These are phyloP conservation scores for Ceratobasidium sp. DNA, from an alignment of 1,284 basidiomycete species.

Conservation along the genomic window DNA sequence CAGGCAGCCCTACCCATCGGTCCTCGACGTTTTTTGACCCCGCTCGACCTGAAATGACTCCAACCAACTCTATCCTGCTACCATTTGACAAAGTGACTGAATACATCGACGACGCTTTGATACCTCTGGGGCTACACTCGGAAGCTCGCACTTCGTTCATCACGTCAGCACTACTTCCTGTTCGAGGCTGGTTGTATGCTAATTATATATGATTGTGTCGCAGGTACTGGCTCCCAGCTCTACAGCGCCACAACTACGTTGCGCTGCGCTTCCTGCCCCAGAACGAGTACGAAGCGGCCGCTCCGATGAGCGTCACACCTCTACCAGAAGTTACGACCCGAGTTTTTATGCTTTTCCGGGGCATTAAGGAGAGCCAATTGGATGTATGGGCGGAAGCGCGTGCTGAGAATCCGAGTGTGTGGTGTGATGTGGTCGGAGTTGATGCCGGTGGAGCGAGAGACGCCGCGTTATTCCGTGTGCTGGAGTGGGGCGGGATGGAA, in stretches of 20 bases:
- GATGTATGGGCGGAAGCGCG: slow-evolving; percentile 50
- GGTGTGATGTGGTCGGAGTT: slow-evolving; percentile 52
- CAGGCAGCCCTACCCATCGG: background rate
- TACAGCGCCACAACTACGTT: slow-evolving; percentile 56
- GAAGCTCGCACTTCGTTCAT: slow-evolving; percentile 61
- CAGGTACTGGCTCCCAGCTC: slow-evolving; percentile 60
- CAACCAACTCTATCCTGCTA: slow-evolving; percentile 53
- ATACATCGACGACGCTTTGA: slow-evolving; percentile 57
- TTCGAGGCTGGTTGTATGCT: background rate
- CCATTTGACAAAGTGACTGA: slow-evolving; percentile 51
- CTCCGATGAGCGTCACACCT: slow-evolving; percentile 57
- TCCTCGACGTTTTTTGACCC: slow-evolving; percentile 54
- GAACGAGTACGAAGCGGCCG: slow-evolving; percentile 57
- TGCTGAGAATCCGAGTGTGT: slow-evolving; percentile 46
- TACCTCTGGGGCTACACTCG: slow-evolving; percentile 56
- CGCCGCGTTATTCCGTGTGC: slow-evolving; percentile 52
- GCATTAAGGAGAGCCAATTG: slow-evolving; percentile 52
- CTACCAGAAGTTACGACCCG: slow-evolving; percentile 59
- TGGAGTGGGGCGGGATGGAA: slow-evolving; percentile 60
- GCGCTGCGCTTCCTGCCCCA: slow-evolving; percentile 62
- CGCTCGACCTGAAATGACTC: slow-evolving; percentile 40
- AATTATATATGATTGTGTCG: background rate
- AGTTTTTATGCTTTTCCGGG: slow-evolving; percentile 62
- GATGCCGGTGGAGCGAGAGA: slow-evolving; percentile 49
- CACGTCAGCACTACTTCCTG: slow-evolving; percentile 51